Evolutionary conservation across 2,329 filamentous ascomycete species (phyloP).

Genomic region (Aspergillus fructus): DNA sequence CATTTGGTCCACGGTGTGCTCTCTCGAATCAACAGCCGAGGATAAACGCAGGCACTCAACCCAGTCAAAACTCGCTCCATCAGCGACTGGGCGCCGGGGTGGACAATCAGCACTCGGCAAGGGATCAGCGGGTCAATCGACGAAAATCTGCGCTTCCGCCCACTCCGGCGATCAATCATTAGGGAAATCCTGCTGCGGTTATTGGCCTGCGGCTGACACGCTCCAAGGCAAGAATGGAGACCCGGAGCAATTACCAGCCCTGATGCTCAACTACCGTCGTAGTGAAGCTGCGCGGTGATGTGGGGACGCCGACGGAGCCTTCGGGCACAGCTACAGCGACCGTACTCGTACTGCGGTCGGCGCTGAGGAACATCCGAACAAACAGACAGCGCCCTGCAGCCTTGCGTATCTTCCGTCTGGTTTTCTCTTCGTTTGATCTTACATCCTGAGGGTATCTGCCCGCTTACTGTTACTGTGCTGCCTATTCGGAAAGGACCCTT

Average conservation of each 20-base stretch:
- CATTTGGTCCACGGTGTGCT: neutral
- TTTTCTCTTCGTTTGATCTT: neutral
- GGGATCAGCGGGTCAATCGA: slow-evolving; percentile 11
- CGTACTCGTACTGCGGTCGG: slow-evolving; percentile 18
- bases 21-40: neutral
- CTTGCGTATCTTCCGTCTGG: neutral
- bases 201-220: neutral
- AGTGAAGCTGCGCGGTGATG: neutral
- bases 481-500: neutral
- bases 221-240: neutral
- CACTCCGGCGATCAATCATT: neutral
- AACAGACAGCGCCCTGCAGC: slow-evolving; percentile 1
- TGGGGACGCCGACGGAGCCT: slow-evolving; percentile 3
- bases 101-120: slow-evolving; percentile 4
- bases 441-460: neutral
- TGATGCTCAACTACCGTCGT: neutral
- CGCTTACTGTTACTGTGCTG: neutral
- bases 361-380: slow-evolving; percentile 20
- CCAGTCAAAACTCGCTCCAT: neutral
- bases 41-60: neutral
- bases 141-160: slow-evolving; percentile 4
- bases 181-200: neutral
- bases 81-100: neutral
- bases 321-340: slow-evolving; percentile 10
- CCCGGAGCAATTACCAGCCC: neutral